These are phyloP conservation scores for Penicillium vulpinum DNA, from an alignment of 2,329 filamentous ascomycete genomes.

Conservation along the genomic window DNA sequence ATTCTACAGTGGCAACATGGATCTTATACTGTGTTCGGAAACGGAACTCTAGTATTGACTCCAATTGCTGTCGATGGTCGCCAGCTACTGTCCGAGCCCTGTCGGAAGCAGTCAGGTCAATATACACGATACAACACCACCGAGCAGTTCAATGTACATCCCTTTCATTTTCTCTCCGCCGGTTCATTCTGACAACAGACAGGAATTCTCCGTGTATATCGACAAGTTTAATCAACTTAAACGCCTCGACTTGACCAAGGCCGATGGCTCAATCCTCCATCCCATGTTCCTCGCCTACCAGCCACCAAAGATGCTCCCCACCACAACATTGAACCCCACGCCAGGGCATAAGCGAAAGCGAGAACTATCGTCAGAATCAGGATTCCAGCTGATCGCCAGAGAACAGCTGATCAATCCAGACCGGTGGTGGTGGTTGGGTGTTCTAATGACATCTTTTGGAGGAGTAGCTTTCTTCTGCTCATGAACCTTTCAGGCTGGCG, in stretches of 20 bases:
- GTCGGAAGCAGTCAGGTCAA: constrained; percentile 53
- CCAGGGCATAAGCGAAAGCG: constrained; percentile 37
- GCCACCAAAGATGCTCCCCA: constrained; percentile 69
- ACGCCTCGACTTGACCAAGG: constrained; percentile 64
- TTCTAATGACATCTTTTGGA: constrained; percentile 49
- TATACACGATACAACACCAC: constrained; percentile 69
- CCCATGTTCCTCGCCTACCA: constrained; percentile 66
- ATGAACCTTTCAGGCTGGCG: constrained; percentile 12
- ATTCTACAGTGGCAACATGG: constrained; percentile 76
- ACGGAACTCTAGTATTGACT: constrained; percentile 60
- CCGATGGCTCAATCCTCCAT: constrained; percentile 65
- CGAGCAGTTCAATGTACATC: constrained; percentile 60
- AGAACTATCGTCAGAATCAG: constrained; percentile 10
- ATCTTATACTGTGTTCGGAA: constrained; percentile 55
- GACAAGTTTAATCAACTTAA: constrained; percentile 64
- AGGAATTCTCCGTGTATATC: constrained; percentile 47
- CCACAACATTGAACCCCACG: constrained; percentile 62
- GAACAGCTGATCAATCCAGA: constrained; percentile 42
- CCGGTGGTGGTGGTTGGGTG: constrained; percentile 51
- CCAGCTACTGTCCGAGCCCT: constrained; percentile 66
- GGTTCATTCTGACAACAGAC: constrained; percentile 6
- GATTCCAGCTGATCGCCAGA: constrained; percentile 27
- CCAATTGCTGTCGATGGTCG: constrained; percentile 68
- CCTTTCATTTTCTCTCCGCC: neutral
- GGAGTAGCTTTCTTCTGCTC: constrained; percentile 40